Evolutionary conservation across 106 monocot genomes (phyloP), one percentile per base, ranked within the genome.

Genomic region (Xerophyta viscosa): DNA sequence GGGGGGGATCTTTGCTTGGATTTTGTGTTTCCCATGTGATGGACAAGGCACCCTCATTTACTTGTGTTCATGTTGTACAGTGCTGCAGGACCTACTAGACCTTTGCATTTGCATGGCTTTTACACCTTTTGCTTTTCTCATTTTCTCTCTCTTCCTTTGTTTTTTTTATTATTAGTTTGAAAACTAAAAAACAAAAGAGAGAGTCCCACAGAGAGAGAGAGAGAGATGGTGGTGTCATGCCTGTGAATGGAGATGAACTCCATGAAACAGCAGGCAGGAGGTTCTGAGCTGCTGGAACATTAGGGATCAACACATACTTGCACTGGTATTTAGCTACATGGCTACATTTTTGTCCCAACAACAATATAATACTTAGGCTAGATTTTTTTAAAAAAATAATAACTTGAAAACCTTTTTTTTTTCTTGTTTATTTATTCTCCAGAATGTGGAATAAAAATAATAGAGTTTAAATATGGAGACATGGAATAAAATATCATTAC

Each of bases 21-120:
- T 71, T 71, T 62, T 74, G 61, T 80, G 74, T 30, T 74, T 31
- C 70, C 74, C 80, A 80, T 62, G 80, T 74, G 80, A 76, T 67
- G 41, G 64, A 51, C 65, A 66, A 57, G 54, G 24, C 37, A 8
- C 39, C 11, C 44, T 43, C 65, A 70, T 61, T 73, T 56, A 70
- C 60, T 72, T 67, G 78, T 11, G 20, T 72, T 37, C 29, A 20
- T 69, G 42, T 55, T 28, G 49, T 28, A 52, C 54, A 30, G 56
- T 42, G 41, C 1, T 26, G 29, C 67, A 37, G 47, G 20, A 47
- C 6, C 37, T 36, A 43, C 55, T 31, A 51, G 28, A 52, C 14
- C 12, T 43, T 25, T 50, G 26, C 23, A 6, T 33, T 46, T 46
- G 39, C 39, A 39, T 39, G 39, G 39, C 10, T 12, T 39, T 2